These are phyloP conservation scores for Boletus tomentosulus DNA, from an alignment of 768 basidiomycete species.

Conservation along the genomic window DNA sequence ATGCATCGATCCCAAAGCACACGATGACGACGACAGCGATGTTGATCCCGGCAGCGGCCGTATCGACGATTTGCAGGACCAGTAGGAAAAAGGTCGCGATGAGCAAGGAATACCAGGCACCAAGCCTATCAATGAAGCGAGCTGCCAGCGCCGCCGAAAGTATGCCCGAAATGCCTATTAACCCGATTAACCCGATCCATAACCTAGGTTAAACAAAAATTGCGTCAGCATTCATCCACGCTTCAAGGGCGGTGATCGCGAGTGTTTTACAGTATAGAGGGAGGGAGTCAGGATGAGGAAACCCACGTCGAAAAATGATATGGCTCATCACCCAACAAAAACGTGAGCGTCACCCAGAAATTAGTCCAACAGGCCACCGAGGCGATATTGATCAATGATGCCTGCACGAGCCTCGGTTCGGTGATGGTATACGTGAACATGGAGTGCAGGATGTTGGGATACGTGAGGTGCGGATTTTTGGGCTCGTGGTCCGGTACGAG, in stretches of 20 bases:
- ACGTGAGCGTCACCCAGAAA: slow-evolving; percentile 43
- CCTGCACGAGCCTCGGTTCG: slow-evolving; percentile 42
- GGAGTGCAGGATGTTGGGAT: slow-evolving; percentile 31
- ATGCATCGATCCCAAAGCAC: slow-evolving; percentile 40
- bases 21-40: slow-evolving; percentile 38
- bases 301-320: slow-evolving; percentile 36
- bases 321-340: slow-evolving; percentile 40
- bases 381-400: slow-evolving; percentile 22
- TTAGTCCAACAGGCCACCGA: slow-evolving; percentile 30
- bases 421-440: slow-evolving; percentile 39
- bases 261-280: background rate
- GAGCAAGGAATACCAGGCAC: slow-evolving; percentile 42
- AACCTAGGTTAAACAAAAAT: slow-evolving; percentile 6
- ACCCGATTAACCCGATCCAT: slow-evolving; percentile 45
- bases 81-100: slow-evolving; percentile 30
- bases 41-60: slow-evolving; percentile 35
- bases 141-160: slow-evolving; percentile 26
- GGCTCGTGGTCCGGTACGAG: slow-evolving; percentile 41
- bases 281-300: background rate
- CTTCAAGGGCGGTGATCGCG: background rate
- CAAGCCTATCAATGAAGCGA: slow-evolving; percentile 28
- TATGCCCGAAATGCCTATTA: slow-evolving; percentile 42
- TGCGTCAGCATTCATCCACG: background rate
- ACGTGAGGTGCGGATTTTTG: slow-evolving; percentile 36
- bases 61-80: slow-evolving; percentile 30